Base-by-base conservation (phyloP, 805 yeast species). In the Debaryomyces tyrocola region DNA sequence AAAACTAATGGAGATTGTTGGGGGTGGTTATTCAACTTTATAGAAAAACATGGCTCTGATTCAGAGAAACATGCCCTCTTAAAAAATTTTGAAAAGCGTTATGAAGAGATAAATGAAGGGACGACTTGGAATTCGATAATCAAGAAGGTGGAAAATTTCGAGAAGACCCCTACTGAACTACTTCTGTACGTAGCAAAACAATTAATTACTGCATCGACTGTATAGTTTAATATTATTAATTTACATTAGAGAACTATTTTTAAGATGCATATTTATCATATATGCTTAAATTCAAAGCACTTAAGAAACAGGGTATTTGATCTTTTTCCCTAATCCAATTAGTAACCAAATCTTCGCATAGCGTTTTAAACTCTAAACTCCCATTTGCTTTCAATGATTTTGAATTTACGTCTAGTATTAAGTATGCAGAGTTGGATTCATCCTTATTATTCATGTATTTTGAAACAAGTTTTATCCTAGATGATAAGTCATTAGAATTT, bases 271-370 rank as follows among this genome's bases (percentile, higher is more conserved):
- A 56, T 33, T 63, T 60, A 42, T 85, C 86, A 66, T 79, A 84
- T 12, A 89, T 62, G 58, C 80, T 84, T 44, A 90, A 67, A 37
- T 82, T 87, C 50, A 90, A 66, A 1, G 91, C 89, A 47, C 91
- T 83, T 45, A 90, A 67, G 53, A 90, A 85, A 52, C 95, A 85
- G 0, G 94, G 87, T 12, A 88, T 79, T 53, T 87, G 89, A 24
- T 77, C 78, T 52, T 82, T 79, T 36, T 85, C 85, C 36, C 73
- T 70, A 2, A 87, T 79, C 90, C 94, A 88, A 47, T 78, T 77
- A 8, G 75, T 65, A 12, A 86, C 74, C 47, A 88, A 70, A 40
- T 79, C 76, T 48, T 79, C 78, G 48, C 73, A 70, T 27, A 66
- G 31, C 8, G 46, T 47, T 47, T 67, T 71, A 54, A 72, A 70